Evolutionary conservation across 345 rosid species (phyloP).

Genomic region (Fremontodendron californicum): DNA sequence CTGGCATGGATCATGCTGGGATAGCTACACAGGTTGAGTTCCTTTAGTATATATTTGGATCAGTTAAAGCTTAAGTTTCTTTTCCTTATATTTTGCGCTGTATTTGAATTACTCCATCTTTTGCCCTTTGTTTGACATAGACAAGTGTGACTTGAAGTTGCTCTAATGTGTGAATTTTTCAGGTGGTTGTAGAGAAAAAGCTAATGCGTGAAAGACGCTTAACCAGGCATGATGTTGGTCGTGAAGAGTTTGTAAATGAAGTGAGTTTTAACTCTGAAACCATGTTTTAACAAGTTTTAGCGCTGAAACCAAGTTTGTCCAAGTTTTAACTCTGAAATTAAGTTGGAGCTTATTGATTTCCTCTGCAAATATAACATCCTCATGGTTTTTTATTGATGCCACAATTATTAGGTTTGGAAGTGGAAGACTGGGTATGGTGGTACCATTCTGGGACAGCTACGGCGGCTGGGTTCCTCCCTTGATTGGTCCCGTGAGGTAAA

Average conservation of each 20-base stretch:
- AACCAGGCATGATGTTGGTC: slow-evolving; percentile 92
- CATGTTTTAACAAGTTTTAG: background rate
- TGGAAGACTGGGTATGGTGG: slow-evolving; percentile 85
- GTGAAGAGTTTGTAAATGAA: slow-evolving; percentile 75
- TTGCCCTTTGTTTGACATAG: background rate
- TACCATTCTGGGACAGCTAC: slow-evolving; percentile 60
- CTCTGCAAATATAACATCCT: background rate
- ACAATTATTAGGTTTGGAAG: slow-evolving; percentile 71
- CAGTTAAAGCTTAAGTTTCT: background rate
- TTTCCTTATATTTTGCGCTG: background rate
- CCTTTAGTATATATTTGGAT: background rate
- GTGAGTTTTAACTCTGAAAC: slow-evolving; percentile 36
- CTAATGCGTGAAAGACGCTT: slow-evolving; percentile 69
- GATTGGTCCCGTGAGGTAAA: slow-evolving; percentile 99
- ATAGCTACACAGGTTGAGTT: slow-evolving; percentile 87
- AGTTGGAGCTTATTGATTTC: background rate
- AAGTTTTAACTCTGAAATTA: background rate
- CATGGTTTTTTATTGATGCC: slow-evolving; percentile 14
- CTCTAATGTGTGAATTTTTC: background rate
- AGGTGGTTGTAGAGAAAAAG: slow-evolving; percentile 93
- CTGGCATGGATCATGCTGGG: slow-evolving; percentile 97
- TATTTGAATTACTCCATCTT: background rate
- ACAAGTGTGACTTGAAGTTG: slow-evolving; percentile 6
- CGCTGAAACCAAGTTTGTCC: background rate
- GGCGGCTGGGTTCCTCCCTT: slow-evolving; percentile 88